Base-by-base conservation (phyloP, 768 basidiomycete species). In the Xerocomellus amylosporus region DNA sequence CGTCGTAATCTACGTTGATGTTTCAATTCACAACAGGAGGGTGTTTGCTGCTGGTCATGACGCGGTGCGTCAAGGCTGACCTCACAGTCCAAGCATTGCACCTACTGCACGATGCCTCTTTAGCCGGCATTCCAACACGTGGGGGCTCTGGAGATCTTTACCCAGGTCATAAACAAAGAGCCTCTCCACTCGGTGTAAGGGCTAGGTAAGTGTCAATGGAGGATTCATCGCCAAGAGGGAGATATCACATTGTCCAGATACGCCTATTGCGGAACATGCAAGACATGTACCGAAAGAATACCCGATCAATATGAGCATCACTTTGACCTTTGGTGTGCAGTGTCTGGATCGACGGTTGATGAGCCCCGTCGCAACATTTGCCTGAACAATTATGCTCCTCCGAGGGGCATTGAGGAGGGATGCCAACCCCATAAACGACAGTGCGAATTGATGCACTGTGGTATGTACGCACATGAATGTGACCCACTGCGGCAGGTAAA, bases 311-410 rank as follows among this genome's bases (percentile, higher is more conserved):
- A 94, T 79, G 5, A 73, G 52, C 76, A 96, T 77, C 7, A 90
- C 86, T 33, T 71, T 61, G 33, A 54, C 42, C 52, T 86, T 75
- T 1, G 79, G 72, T 24, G 78, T 94, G 90, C 85, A 98, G 93
- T 9, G 93, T 98, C 58, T 73, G 71, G 54, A 95, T 77, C 1
- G 81, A 76, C 34, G 61, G 66, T 98, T 99, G 58, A 95, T 75
- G 13, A 90, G 59, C 0, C 96, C 96, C 0, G 96, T 99, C 31
- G 81, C 68, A 1, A 96, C 73, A 67, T 98, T 98, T 0, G 94
- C 91, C 93, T 96, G 58, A 17, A 55, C 24, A 36, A 10, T 10
- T 34, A 6, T 31, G 13, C 5, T 40, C 31, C 71, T 74, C 8
- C 96, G 83, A 3, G 84, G 80, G 0, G 83, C 80, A 1, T 80